Base-by-base conservation (phyloP, 345 rosid genomes). In the Eucalyptus leucophloia region DNA sequence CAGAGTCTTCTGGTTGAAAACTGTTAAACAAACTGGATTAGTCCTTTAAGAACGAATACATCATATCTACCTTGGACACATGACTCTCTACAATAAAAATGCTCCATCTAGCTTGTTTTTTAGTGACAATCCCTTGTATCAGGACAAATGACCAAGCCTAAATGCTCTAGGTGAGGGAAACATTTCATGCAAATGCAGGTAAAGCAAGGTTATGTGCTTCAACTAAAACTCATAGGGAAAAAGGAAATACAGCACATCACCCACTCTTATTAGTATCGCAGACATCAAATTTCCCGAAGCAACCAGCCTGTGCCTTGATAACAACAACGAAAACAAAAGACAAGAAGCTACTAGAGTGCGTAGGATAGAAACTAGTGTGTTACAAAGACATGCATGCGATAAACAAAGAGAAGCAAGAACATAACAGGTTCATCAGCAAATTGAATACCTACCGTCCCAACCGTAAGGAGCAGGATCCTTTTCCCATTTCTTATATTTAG, bases 401-500 rank as follows among this genome's bases (percentile, higher is more conserved):
- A 56, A 54, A 87, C 17, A 32, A 34, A 51, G 24, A 56, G 51
- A 87, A 42, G 62, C n/a, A 89, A 34, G 12, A 32, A 80, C 62
- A 54, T 72, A 90, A 72, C 72, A 87, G 86, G 72, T 58, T 44
- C 77, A 58, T 11, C n/a, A 40, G 83, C 28, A 77, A 19, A 86
- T 47, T 86, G 15, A 83, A 37, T 23, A 89, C 96, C 80, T 93
- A 98, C 99, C 99, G 89, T 98, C 99, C 99, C 99, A 97, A 90
- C 99, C 98, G 90, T 90, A 92, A 49, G 99, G 99, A 49, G 99
- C 99, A 34, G 98, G 98, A 89, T 96, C 99, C 90, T 97, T 97
- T 80, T 96, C 99, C 99, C 99, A 96, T 86, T 98, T 98, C 94
- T 98, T 96, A 91, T 97, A 98, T 90, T 97, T 98, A 50, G 94